Evolutionary conservation across 164 flowering plant species (phyloP).

Genomic region (Malania oleifera): DNA sequence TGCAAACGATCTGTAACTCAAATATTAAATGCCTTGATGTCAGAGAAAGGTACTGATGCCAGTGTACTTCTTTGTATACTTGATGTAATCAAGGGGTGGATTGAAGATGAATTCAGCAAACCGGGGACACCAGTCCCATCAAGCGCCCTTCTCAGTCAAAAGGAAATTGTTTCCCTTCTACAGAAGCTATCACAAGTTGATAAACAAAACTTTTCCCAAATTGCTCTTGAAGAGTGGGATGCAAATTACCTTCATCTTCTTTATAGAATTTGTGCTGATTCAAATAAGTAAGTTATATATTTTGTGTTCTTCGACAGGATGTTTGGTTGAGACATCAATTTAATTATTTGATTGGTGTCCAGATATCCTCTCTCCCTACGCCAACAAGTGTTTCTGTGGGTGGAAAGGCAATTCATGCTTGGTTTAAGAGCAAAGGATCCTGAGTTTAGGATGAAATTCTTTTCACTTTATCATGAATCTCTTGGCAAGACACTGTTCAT

Average conservation of each 20-base stretch:
- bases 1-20: slow-evolving; percentile 71
- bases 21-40: slow-evolving; percentile 62
- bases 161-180: slow-evolving; percentile 84
- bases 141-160: slow-evolving; percentile 51
- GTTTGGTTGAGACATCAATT: background rate
- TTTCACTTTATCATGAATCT: slow-evolving; percentile 82
- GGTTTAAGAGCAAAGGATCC: slow-evolving; percentile 96
- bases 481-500: slow-evolving; percentile 73
- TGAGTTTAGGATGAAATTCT: slow-evolving; percentile 72
- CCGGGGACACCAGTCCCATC: slow-evolving; percentile 43
- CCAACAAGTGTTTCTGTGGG: slow-evolving; percentile 87
- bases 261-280: slow-evolving; percentile 86
- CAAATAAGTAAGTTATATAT: slow-evolving; percentile 53
- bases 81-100: slow-evolving; percentile 85
- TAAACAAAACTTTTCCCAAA: slow-evolving; percentile 57
- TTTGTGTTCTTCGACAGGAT: background rate
- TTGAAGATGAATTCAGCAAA: slow-evolving; percentile 67
- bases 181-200: slow-evolving; percentile 97
- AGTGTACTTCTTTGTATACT: slow-evolving; percentile 88
- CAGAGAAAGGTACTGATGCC: slow-evolving; percentile 85
- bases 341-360: slow-evolving; percentile 20
- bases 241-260: slow-evolving; percentile 88
- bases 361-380: slow-evolving; percentile 69
- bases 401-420: slow-evolving; percentile 91
- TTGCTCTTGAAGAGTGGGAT: slow-evolving; percentile 82